Percentiles rank a stretch among this genome's conserved stretches.
These are phyloP conservation scores for Hypoxylon cercidicola DNA, from an alignment of 495 filamentous ascomycete species.

Conservation along the genomic window DNA sequence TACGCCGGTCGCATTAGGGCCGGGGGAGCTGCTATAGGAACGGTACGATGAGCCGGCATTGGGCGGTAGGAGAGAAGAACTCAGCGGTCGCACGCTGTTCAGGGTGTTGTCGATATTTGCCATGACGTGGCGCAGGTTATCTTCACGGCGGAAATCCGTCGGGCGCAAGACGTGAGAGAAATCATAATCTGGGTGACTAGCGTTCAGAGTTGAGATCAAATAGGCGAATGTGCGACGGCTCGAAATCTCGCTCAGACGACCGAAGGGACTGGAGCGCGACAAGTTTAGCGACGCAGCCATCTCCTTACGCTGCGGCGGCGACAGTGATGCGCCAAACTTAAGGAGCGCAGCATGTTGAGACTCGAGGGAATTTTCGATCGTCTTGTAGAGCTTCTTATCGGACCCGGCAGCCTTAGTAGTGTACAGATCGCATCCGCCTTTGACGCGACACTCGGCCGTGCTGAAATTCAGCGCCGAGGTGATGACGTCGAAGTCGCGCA, in stretches of 20 bases:
- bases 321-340: conserved; percentile 81
- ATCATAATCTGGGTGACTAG: conserved; percentile 96
- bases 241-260: conserved; percentile 82
- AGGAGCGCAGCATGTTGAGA: conserved; percentile 88
- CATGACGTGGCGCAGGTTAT: conserved; percentile 79
- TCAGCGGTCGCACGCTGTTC: conserved; percentile 79
- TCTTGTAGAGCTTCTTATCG: conserved; percentile 97
- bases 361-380: conserved; percentile 88
- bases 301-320: conserved; percentile 73
- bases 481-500: conserved; percentile 86
- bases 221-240: conserved; percentile 94
- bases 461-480: conserved; percentile 92
- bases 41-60: conserved; percentile 35
- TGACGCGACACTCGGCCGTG: conserved; percentile 87
- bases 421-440: conserved; percentile 93
- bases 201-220: conserved; percentile 96
- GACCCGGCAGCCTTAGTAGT: conserved; percentile 93
- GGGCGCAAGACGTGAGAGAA: conserved; percentile 91
- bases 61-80: conserved; percentile 41
- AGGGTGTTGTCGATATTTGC: conserved; percentile 84
- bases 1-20: conserved; percentile 35
- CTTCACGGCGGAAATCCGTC: conserved; percentile 84
- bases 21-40: conserved; percentile 46
- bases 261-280: conserved; percentile 88
- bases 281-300: conserved; percentile 73